phyloP scores from a whole-genome alignment of 2,329 filamentous ascomycete species.

The Sporothrix mexicana region DNA sequence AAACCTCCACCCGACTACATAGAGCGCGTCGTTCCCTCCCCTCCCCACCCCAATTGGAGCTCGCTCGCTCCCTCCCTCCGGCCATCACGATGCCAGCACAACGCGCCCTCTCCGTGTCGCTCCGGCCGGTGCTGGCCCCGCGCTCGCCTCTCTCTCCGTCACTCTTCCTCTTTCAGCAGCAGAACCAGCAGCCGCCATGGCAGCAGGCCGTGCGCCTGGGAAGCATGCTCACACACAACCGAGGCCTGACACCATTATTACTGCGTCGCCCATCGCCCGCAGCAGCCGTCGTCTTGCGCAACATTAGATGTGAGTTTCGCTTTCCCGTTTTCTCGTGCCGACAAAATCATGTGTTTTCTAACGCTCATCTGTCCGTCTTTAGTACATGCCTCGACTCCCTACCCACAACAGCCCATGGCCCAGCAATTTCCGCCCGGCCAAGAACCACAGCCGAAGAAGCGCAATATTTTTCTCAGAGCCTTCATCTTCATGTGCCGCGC shows the following conservation, averaged over 20 bases:
- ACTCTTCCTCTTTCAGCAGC: background rate
- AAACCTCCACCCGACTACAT: background rate
- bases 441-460: conserved; percentile 17
- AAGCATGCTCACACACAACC: background rate
- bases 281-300: background rate
- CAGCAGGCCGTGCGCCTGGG: conserved; percentile 1
- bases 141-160: background rate
- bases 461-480: conserved; percentile 20
- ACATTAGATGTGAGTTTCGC: background rate
- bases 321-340: background rate
- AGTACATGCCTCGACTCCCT: conserved; percentile 12
- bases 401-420: conserved; percentile 38
- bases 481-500: conserved; percentile 25
- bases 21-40: background rate
- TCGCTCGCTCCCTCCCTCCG: background rate
- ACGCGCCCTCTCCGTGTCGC: background rate
- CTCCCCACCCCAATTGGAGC: background rate
- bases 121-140: conserved; percentile 15
- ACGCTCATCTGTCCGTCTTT: background rate
- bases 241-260: background rate
- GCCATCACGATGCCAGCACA: conserved; percentile 7
- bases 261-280: background rate
- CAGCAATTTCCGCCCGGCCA: conserved; percentile 7
- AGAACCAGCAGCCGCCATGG: conserved; percentile 21
- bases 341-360: background rate